These are phyloP conservation scores for Cryptosporidium ryanae DNA, from an alignment of 169 alveolate species.

Conservation along the genomic window DNA sequence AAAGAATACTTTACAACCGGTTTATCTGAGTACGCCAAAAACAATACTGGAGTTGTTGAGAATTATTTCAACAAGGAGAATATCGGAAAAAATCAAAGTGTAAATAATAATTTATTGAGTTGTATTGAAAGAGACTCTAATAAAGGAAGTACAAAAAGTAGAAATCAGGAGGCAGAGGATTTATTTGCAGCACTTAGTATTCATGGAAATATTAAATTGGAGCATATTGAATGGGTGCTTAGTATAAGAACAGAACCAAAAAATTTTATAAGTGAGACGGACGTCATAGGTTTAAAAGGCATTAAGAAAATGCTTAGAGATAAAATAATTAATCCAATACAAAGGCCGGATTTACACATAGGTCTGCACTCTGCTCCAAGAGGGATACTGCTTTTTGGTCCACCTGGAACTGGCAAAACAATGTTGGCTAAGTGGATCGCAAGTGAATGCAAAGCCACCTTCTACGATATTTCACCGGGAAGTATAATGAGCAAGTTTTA, in stretches of 20 bases:
- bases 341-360: slow-evolving; percentile 87
- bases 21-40: slow-evolving; percentile 17
- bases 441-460: slow-evolving; percentile 89
- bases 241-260: slow-evolving; percentile 72
- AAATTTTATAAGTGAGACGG: slow-evolving; percentile 45
- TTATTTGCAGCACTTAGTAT: slow-evolving; percentile 2
- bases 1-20: slow-evolving; percentile 35
- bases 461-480: slow-evolving; percentile 92
- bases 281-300: slow-evolving; percentile 35
- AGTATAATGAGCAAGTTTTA: slow-evolving; percentile 91
- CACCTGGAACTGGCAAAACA: slow-evolving; percentile 91
- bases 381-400: slow-evolving; percentile 88
- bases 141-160: not conserved
- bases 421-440: slow-evolving; percentile 93
- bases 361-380: slow-evolving; percentile 89
- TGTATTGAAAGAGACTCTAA: not conserved
- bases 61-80: slow-evolving; percentile 40
- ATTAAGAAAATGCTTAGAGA: slow-evolving; percentile 83
- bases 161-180: slow-evolving; percentile 8
- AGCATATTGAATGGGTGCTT: slow-evolving; percentile 67
- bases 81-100: not conserved
- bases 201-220: slow-evolving; percentile 23
- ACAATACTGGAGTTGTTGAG: slow-evolving; percentile 25
- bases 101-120: slow-evolving; percentile 1
- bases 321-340: slow-evolving; percentile 86